phyloP scores from a whole-genome alignment of 2,329 filamentous ascomycete genomes.

The Myriosclerotinia curreyana region DNA sequence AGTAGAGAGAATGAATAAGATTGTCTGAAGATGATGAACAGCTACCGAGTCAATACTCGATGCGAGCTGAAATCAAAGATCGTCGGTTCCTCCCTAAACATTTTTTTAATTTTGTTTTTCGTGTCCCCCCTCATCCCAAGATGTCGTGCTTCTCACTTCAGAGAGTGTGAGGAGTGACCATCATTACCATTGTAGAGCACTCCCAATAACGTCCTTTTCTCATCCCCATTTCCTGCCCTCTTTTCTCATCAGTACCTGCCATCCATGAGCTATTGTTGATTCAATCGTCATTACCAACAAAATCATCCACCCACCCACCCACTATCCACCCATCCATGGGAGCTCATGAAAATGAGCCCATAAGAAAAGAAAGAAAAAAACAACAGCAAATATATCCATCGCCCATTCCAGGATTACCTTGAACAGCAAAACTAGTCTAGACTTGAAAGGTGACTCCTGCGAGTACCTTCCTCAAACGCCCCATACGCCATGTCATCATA shows the following conservation, averaged over 20 bases:
- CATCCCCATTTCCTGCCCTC: slow-evolving; percentile 19
- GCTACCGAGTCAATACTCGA: slow-evolving; percentile 33
- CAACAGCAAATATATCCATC: slow-evolving; percentile 34
- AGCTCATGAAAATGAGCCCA: slow-evolving; percentile 30
- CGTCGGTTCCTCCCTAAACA: slow-evolving; percentile 27
- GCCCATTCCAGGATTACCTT: slow-evolving; percentile 36
- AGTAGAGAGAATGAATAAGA: slow-evolving; percentile 28
- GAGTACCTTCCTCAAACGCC: slow-evolving; percentile 33
- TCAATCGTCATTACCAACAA: slow-evolving; percentile 26
- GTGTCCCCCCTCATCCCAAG: slow-evolving; percentile 26
- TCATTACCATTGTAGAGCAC: slow-evolving; percentile 29
- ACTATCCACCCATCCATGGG: slow-evolving; percentile 21
- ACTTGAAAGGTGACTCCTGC: slow-evolving; percentile 34
- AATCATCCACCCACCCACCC: slow-evolving; percentile 23
- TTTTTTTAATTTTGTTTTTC: slow-evolving; percentile 31
- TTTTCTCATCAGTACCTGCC: slow-evolving; percentile 23
- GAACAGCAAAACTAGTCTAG: slow-evolving; percentile 34
- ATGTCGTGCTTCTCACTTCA: slow-evolving; percentile 34
- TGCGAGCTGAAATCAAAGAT: slow-evolving; percentile 29
- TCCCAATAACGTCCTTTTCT: slow-evolving; percentile 25
- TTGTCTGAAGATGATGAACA: slow-evolving; percentile 29
- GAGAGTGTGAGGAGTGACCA: slow-evolving; percentile 34
- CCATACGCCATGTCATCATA: slow-evolving; percentile 37
- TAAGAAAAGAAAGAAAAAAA: slow-evolving; percentile 16
- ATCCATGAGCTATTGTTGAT: not conserved